Evolutionary conservation across 2,329 filamentous ascomycete genomes (phyloP).

Genomic region (Malbranchea zuffiana): DNA sequence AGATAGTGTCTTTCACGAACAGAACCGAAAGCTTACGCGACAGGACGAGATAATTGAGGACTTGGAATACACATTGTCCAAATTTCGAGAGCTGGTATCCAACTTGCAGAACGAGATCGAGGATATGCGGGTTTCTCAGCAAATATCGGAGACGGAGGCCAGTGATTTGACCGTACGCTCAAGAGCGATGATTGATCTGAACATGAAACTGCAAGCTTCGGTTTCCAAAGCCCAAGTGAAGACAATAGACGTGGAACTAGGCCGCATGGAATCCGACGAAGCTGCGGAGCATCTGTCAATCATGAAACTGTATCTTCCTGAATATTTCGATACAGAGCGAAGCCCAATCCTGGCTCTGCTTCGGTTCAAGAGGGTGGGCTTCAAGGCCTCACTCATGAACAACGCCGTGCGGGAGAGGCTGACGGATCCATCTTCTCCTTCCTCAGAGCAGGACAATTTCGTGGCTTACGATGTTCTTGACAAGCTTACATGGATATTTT

Average conservation of each 20-base stretch:
- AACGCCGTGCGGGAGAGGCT: constrained; percentile 70
- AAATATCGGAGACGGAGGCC: constrained; percentile 84
- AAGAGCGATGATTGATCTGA: constrained; percentile 91
- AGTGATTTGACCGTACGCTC: constrained; percentile 82
- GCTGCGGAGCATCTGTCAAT: constrained; percentile 80
- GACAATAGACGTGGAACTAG: constrained; percentile 82
- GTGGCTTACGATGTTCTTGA: constrained; percentile 71
- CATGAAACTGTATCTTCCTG: constrained; percentile 77
- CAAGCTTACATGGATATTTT: constrained; percentile 71
- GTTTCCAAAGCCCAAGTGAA: constrained; percentile 87
- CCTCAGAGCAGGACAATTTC: constrained; percentile 63
- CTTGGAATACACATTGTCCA: constrained; percentile 76
- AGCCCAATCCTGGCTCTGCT: constrained; percentile 83
- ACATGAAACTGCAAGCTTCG: constrained; percentile 83
- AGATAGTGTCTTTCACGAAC: constrained; percentile 73
- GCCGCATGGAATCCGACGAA: constrained; percentile 78
- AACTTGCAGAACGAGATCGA: constrained; percentile 78
- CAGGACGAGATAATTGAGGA: constrained; percentile 76
- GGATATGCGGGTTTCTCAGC: constrained; percentile 83
- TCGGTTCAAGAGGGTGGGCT: constrained; percentile 74
- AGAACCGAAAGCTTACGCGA: constrained; percentile 58
- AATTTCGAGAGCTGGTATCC: constrained; percentile 80
- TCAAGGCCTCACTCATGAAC: constrained; percentile 73
- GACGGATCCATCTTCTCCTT: constrained; percentile 53
- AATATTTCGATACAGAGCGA: constrained; percentile 66